These are phyloP conservation scores for Echinochloa phyllopogon DNA, from an alignment of 176 grass and related monocot species.

Conservation along the genomic window DNA sequence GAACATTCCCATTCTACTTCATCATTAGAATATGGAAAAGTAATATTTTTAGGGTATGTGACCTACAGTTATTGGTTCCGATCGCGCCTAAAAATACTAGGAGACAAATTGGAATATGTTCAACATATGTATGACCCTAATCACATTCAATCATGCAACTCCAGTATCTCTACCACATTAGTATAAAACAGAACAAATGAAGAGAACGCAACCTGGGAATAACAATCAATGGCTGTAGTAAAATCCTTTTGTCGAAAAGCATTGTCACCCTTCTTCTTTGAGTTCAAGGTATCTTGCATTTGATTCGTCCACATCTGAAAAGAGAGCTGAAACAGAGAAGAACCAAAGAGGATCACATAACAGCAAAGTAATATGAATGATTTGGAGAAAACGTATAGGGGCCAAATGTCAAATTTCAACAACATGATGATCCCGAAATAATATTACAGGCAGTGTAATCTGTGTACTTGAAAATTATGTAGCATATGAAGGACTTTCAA, in stretches of 20 bases:
- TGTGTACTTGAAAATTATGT: neutral
- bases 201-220: conserved; percentile 72
- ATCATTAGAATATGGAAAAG: neutral
- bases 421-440: neutral
- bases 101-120: neutral
- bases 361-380: conserved; percentile 14
- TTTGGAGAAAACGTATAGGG: conserved; percentile 30
- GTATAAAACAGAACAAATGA: neutral
- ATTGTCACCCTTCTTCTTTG: conserved; percentile 98
- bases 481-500: neutral
- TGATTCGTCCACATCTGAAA: conserved; percentile 99
- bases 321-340: conserved; percentile 65
- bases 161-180: neutral
- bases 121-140: neutral
- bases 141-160: conserved; percentile 47
- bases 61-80: neutral
- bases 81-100: neutral
- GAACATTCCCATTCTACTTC: neutral
- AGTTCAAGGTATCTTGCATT: conserved; percentile 99
- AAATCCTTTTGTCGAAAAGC: conserved; percentile 97
- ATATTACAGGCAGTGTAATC: neutral
- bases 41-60: neutral
- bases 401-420: neutral
- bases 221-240: conserved; percentile 84
- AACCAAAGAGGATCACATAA: conserved; percentile 32